phyloP scores from a whole-genome alignment of 1,139 yeast genomes.

The Diutina ranongensis region DNA sequence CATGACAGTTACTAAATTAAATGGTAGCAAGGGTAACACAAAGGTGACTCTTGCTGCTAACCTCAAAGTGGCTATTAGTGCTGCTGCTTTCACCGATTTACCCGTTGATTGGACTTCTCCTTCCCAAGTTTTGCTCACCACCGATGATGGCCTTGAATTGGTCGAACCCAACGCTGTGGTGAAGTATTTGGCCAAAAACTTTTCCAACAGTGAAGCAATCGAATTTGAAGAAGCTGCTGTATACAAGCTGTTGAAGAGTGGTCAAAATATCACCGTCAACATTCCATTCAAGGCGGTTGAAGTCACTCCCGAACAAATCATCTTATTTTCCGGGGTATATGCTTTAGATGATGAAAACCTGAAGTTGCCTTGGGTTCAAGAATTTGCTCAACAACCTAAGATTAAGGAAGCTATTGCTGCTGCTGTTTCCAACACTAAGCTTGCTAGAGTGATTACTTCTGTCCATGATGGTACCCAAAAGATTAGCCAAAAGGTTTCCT shows the following conservation, averaged over 20 bases:
- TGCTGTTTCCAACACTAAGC: conserved; percentile 25
- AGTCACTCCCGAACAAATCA: conserved; percentile 29
- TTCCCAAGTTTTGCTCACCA: conserved; percentile 24
- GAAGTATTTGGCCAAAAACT: conserved; percentile 48
- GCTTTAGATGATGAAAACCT: conserved; percentile 14
- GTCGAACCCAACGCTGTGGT: conserved; percentile 79
- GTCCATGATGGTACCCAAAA: conserved; percentile 48
- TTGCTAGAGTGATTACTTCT: conserved; percentile 32
- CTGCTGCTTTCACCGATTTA: conserved; percentile 18
- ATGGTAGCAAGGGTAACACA: not conserved
- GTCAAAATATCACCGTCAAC: conserved; percentile 11
- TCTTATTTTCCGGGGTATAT: conserved; percentile 33
- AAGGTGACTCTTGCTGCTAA: conserved; percentile 37
- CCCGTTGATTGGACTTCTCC: conserved; percentile 23
- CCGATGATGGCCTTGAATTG: conserved; percentile 35
- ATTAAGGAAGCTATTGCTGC: conserved; percentile 28
- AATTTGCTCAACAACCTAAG: conserved; percentile 23
- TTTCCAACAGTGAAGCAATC: conserved; percentile 16
- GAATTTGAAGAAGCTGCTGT: conserved; percentile 21
- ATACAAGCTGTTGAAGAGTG: conserved; percentile 22
- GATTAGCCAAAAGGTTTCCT: conserved; percentile 29
- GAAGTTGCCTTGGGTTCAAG: conserved; percentile 26
- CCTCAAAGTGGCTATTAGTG: conserved; percentile 49
- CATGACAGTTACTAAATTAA: not conserved
- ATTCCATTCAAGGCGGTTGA: conserved; percentile 9